A percentile compares a stretch with the other conserved stretches of the same genome.
These are phyloP conservation scores for Yarrowia sp. DNA, from an alignment of 805 yeast genomes.

Conservation along the genomic window DNA sequence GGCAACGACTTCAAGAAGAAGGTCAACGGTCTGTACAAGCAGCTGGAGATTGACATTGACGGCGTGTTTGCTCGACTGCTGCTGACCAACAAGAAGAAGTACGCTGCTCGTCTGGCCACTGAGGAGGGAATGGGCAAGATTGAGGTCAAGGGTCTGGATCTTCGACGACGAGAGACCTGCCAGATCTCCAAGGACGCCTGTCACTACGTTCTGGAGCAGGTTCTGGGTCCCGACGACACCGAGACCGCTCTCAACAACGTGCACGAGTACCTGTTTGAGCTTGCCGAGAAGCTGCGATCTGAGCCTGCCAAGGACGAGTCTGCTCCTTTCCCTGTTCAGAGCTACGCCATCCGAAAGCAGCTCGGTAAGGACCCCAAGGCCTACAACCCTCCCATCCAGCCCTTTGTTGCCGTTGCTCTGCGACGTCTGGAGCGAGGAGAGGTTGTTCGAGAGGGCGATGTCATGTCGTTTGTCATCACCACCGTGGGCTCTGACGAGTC, in stretches of 20 bases:
- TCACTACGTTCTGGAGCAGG: constrained; percentile 70
- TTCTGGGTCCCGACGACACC: constrained; percentile 75
- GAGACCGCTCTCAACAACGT: constrained; percentile 75
- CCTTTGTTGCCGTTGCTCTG: constrained; percentile 80
- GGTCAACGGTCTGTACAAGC: constrained; percentile 86
- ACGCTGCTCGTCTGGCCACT: constrained; percentile 84
- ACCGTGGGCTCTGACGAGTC: constrained; percentile 52
- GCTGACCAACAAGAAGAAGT: constrained; percentile 94
- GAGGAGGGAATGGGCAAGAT: constrained; percentile 64
- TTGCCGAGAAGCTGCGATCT: constrained; percentile 62
- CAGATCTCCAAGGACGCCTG: constrained; percentile 91
- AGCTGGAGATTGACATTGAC: constrained; percentile 93
- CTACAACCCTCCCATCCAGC: constrained; percentile 74
- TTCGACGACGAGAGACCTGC: constrained; percentile 96
- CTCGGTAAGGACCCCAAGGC: constrained; percentile 86
- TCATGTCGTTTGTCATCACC: constrained; percentile 84
- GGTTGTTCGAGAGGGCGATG: constrained; percentile 85
- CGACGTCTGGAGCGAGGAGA: constrained; percentile 83
- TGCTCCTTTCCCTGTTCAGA: constrained; percentile 56
- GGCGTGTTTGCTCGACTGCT: constrained; percentile 85
- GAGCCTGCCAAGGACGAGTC: constrained; percentile 55
- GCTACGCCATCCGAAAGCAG: constrained; percentile 82
- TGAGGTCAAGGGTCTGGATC: constrained; percentile 95
- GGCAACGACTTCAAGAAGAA: constrained; percentile 84
- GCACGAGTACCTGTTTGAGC: constrained; percentile 71